Percentiles rank a stretch among this genome's conserved stretches.
Evolutionary conservation across 2,329 filamentous ascomycete genomes (phyloP).

Genomic region (Neoscytalidium dimidiatum): DNA sequence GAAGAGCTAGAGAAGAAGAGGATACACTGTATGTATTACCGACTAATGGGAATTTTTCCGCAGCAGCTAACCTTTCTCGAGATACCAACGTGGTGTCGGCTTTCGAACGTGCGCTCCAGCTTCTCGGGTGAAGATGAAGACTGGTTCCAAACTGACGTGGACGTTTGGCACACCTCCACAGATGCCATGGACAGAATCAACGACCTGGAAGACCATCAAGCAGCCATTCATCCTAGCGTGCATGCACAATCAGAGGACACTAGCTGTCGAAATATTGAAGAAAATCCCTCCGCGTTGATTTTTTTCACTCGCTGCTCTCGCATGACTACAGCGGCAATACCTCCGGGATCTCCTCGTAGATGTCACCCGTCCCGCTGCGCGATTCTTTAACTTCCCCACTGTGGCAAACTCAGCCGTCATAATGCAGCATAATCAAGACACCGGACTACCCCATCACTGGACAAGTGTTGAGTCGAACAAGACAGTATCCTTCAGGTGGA

Average conservation of each 20-base stretch:
- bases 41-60: neutral
- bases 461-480: too few relatives aligned
- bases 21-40: conserved; percentile 68
- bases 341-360: neutral
- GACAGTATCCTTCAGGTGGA: too few relatives aligned
- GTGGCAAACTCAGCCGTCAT: neutral
- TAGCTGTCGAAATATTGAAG: neutral
- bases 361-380: conserved; percentile 8
- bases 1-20: conserved; percentile 71
- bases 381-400: neutral
- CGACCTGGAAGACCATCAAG: neutral
- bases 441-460: too few relatives aligned
- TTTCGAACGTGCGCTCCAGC: conserved; percentile 51
- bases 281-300: neutral
- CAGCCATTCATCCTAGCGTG: too few relatives aligned
- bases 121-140: conserved; percentile 34
- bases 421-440: too few relatives aligned
- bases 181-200: neutral
- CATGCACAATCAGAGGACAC: neutral
- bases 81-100: conserved; percentile 50
- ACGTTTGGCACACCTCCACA: neutral
- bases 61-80: conserved; percentile 23
- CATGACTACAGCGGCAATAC: neutral
- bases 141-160: neutral
- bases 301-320: neutral